phyloP scores from a whole-genome alignment of 164 flowering plant genomes.

The Warburgia ugandensis region DNA sequence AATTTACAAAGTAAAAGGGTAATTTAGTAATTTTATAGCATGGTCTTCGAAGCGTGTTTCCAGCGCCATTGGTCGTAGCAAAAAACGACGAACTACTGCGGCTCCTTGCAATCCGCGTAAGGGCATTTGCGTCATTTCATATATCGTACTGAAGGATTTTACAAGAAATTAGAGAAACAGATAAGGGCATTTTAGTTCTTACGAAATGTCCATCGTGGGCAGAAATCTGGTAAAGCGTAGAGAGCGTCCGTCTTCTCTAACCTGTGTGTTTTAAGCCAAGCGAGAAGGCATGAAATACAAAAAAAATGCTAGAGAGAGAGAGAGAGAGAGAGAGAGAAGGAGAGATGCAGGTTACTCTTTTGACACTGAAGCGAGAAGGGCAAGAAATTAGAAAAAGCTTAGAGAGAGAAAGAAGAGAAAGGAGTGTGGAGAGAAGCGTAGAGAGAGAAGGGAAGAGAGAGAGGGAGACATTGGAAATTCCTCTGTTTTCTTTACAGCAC shows the following conservation, averaged over 20 bases:
- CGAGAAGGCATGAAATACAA: conserved; percentile 3
- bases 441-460: neutral
- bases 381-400: neutral
- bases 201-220: neutral
- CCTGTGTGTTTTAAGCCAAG: neutral
- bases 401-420: neutral
- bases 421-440: neutral
- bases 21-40: no score
- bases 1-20: no score
- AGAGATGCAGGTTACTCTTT: neutral
- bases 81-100: neutral
- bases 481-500: no score
- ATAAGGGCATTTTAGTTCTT: neutral
- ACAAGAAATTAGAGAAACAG: neutral
- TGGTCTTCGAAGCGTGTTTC: no score
- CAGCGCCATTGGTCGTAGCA: no score
- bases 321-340: neutral
- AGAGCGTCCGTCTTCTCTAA: neutral
- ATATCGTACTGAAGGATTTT: no score
- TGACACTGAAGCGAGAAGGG: no score
- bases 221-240: conserved; percentile 4
- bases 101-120: neutral
- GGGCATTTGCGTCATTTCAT: conserved; percentile 1
- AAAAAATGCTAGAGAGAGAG: neutral
- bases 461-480: neutral